Evolutionary conservation across 2,329 filamentous ascomycete species (phyloP), one percentile per base, ranked within the genome.

Genomic region (Neobulgaria alba): DNA sequence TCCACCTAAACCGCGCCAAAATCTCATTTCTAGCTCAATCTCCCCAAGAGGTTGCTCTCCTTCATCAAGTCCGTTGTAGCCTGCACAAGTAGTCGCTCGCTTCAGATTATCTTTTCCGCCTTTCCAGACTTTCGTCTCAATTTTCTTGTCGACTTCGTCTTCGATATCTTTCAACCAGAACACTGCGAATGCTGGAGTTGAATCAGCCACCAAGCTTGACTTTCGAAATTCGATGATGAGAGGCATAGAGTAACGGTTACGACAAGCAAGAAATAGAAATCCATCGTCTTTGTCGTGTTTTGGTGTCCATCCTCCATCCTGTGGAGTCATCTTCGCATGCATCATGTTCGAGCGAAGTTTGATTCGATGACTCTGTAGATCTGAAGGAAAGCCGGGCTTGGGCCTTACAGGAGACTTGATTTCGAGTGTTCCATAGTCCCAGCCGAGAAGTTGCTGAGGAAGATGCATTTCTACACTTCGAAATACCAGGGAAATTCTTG

Each of bases 351-450:
- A 64, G 34, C 67, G 72, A 1, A 77, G 77, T 32, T 70, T 69
- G 38, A 83, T 68, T 26, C 72, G 62, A 18, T 67, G 62, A 17
- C 63, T 56, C 7, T 77, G 57, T 8, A 73, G 65, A 1, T 66
- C 53, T 0, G 72, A 66, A 1, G 79, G 61, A n/a, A 54, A 36
- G 12, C 37, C 34, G n/a, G 67, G 60, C 10, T 68, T 66, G 2
- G 63, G 62, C 37, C 65, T 68, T 10, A 79, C 61, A 0, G 64
- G 56, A 0, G 72, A 68, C n/a, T 72, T 67, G 31, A 85, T 63
- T 47, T 84, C 76, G 0, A 86, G 55, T 0, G 82, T 86, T 4
- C 82, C 83, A 41, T 78, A 81, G 17, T 84, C 77, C 80, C 82
- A 86, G 2, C 83, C 83, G 1, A 76, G 62, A 21, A 80, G 59